phyloP scores from a whole-genome alignment of 140 eudicot genomes.

The Bidens hawaiensis region DNA sequence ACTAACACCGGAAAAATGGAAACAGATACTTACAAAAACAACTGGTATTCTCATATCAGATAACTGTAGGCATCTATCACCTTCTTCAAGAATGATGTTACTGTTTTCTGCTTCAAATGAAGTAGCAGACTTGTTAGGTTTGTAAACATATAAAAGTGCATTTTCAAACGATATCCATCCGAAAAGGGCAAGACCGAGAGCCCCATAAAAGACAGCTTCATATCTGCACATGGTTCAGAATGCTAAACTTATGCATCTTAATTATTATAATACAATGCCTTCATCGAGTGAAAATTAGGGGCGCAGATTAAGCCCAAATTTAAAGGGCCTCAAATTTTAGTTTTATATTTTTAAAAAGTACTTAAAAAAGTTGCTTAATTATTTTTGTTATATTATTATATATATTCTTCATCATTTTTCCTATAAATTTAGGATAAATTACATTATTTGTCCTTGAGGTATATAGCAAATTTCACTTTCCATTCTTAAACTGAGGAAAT shows the following conservation, averaged over 20 bases:
- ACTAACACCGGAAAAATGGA: background rate
- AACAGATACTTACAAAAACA: slow-evolving; percentile 65
- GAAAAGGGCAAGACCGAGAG: slow-evolving; percentile 85
- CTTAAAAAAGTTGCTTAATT: too few relatives aligned
- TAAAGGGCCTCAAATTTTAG: too few relatives aligned
- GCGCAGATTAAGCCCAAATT: too few relatives aligned
- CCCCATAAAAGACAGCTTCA: slow-evolving; percentile 92
- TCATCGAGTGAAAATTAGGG: background rate
- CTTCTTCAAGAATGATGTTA: slow-evolving; percentile 41
- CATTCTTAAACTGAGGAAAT: too few relatives aligned
- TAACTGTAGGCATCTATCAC: slow-evolving; percentile 58
- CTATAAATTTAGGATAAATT: too few relatives aligned
- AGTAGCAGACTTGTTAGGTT: slow-evolving; percentile 33
- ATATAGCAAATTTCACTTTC: too few relatives aligned
- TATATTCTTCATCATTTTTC: too few relatives aligned
- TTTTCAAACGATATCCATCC: slow-evolving; percentile 94
- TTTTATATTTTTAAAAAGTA: too few relatives aligned
- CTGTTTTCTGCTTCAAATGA: slow-evolving; percentile 39
- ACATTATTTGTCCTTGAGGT: too few relatives aligned
- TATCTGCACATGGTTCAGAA: slow-evolving; percentile 46
- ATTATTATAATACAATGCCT: background rate
- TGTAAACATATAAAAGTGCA: slow-evolving; percentile 47
- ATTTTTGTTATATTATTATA: too few relatives aligned
- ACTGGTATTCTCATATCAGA: slow-evolving; percentile 82
- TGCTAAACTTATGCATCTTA: background rate